Conservation (phyloP, 192 early-diverging fungal genomes). For the Coemansia sp. region DNA sequence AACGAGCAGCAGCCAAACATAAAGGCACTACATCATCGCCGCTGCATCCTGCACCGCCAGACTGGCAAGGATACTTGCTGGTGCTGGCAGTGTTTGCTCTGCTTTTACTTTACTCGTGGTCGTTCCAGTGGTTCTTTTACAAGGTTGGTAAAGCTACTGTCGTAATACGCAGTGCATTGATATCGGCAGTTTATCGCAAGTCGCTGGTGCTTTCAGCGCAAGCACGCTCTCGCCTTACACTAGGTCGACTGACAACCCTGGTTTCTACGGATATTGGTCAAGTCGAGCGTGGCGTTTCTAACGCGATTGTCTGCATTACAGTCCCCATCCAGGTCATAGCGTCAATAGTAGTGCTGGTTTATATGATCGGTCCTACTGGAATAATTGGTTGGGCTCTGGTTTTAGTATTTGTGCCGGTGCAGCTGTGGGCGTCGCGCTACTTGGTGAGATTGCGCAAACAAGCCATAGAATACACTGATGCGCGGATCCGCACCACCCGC, state of each 20-base stretch:
- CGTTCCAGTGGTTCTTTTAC: conserved; percentile 54
- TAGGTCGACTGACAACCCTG: conserved; percentile 37
- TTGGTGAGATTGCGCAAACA: conserved; percentile 25
- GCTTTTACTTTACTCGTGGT: conserved; percentile 45
- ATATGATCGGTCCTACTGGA: conserved; percentile 40
- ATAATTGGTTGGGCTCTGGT: conserved; percentile 37
- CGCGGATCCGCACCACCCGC: conserved; percentile 44
- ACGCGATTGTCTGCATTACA: conserved; percentile 39
- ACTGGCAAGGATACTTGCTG: conserved; percentile 52
- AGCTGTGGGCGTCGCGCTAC: conserved; percentile 45
- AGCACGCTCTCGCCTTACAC: conserved; percentile 36
- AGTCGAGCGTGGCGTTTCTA: conserved; percentile 44
- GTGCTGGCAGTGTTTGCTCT: conserved; percentile 46
- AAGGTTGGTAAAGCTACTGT: conserved; percentile 42
- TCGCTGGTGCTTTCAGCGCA: conserved; percentile 55
- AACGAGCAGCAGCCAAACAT: conserved; percentile 26
- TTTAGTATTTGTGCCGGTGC: conserved; percentile 39
- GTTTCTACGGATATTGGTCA: conserved; percentile 47
- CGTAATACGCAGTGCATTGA: conserved; percentile 48
- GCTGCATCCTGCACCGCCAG: conserved; percentile 12
- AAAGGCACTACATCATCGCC: no score
- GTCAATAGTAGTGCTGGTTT: conserved; percentile 30
- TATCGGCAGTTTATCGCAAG: conserved; percentile 60
- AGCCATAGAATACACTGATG: conserved; percentile 38
- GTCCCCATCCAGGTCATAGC: conserved; percentile 42